Conservation (phyloP, 352 stramenopile genomes). For the Albugo laibachii region DNA sequence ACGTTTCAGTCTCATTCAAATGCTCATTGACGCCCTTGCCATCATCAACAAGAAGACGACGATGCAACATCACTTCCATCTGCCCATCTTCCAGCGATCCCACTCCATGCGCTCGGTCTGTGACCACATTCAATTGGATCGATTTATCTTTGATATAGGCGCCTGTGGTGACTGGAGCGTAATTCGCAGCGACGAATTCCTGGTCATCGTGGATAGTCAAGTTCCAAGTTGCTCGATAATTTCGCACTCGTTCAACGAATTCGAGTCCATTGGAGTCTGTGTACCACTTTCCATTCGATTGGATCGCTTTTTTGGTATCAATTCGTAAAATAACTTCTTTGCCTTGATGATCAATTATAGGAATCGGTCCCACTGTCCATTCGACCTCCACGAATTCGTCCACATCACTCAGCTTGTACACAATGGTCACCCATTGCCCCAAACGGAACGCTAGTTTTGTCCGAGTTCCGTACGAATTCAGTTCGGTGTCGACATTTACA, state of each 20-base stretch:
- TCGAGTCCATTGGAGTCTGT: conserved; percentile 94
- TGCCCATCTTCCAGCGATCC: conserved; percentile 79
- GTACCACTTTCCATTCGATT: conserved; percentile 45
- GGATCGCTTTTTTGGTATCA: conserved; percentile 28
- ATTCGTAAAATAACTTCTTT: conserved; percentile 94
- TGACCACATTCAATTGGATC: conserved; percentile 73
- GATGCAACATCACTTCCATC: conserved; percentile 97
- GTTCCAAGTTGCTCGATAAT: conserved; percentile 81
- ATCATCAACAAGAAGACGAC: conserved; percentile 86
- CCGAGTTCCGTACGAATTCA: conserved; percentile 8
- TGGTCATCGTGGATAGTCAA: conserved; percentile 72
- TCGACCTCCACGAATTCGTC: conserved; percentile 87
- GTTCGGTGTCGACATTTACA: conserved; percentile 17
- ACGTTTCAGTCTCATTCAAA: conserved; percentile 85
- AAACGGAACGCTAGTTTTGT: conserved; percentile 48
- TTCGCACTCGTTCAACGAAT: conserved; percentile 80
- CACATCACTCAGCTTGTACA: conserved; percentile 73
- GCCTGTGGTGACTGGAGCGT: conserved; percentile 92
- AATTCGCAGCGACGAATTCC: conserved; percentile 91
- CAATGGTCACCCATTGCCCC: conserved; percentile 79
- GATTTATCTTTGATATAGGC: conserved; percentile 85
- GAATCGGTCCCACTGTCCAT: conserved; percentile 77
- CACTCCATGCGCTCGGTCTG: conserved; percentile 84
- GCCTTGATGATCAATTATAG: conserved; percentile 64
- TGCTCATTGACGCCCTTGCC: conserved; percentile 82